Conservation (phyloP, 2,329 filamentous ascomycete species). For the Fusarium nanum region DNA sequence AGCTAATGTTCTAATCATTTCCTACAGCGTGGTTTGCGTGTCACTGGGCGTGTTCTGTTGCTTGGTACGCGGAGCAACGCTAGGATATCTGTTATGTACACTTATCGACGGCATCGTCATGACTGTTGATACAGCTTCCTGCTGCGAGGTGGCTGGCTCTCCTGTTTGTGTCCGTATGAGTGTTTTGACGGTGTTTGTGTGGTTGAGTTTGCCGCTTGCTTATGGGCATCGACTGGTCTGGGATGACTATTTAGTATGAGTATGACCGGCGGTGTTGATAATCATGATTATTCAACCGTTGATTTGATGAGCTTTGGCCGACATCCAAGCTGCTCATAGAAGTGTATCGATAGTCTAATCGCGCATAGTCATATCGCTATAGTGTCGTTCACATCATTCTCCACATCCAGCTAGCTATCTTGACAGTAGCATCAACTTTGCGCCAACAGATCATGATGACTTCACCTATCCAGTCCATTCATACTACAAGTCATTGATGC, state of each 20-base stretch:
- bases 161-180: not conserved
- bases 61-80: not conserved
- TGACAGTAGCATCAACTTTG: no score
- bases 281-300: no score
- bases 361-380: no score
- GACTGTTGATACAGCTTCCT: not conserved
- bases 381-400: no score
- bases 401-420: no score
- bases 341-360: no score
- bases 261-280: no score
- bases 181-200: not conserved
- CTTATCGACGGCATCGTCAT: not conserved
- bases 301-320: no score
- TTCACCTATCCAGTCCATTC: not conserved
- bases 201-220: not conserved
- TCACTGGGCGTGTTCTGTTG: not conserved
- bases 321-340: no score
- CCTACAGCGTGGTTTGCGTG: no score
- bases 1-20: not conserved
- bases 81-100: not conserved
- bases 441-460: not conserved
- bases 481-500: fast-evolving
- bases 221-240: not conserved
- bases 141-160: not conserved
- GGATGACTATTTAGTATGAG: not conserved